Evolutionary conservation across 768 basidiomycete genomes (phyloP).

Genomic region (Sarcodon aspratus): DNA sequence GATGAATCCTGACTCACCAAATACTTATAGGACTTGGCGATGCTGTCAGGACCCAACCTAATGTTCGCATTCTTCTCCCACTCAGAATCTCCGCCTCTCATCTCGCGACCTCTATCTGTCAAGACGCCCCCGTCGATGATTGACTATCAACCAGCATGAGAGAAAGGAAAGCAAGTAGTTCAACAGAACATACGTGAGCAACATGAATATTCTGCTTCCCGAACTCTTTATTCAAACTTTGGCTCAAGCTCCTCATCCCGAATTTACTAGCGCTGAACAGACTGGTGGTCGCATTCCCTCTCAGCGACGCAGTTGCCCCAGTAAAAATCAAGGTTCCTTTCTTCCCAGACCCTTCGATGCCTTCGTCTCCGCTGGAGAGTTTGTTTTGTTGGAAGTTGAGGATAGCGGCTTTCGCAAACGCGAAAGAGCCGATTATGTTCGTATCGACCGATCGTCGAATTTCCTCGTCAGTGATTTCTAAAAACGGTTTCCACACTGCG

Average conservation of each 20-base stretch:
- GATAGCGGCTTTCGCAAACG: constrained; percentile 24
- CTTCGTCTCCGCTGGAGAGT: constrained; percentile 1
- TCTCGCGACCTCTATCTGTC: not conserved
- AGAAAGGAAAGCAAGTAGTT: not conserved
- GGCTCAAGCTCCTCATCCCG: constrained; percentile 27
- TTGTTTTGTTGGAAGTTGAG: constrained; percentile 20
- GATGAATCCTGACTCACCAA: constrained; percentile 60
- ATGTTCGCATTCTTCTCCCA: constrained; percentile 34
- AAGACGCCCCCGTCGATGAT: constrained; percentile 54
- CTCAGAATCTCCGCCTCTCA: constrained; percentile 10
- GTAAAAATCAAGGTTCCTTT: constrained; percentile 33
- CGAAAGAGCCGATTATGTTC: constrained; percentile 26
- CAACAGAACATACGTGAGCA: constrained; percentile 42
- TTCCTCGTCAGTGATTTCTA: constrained; percentile 26
- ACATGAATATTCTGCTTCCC: constrained; percentile 37
- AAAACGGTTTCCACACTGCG: constrained; percentile 26
- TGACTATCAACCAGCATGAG: constrained; percentile 24
- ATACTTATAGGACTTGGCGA: constrained; percentile 52
- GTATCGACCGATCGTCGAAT: constrained; percentile 16
- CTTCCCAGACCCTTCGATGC: constrained; percentile 16
- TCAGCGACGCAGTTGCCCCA: constrained; percentile 27
- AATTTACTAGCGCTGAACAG: constrained; percentile 31
- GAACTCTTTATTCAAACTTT: constrained; percentile 32
- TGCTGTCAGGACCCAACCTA: constrained; percentile 51
- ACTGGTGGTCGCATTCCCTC: constrained; percentile 27